Conservation (phyloP, 257 asterid species). For the Paraleonurus japonicus region DNA sequence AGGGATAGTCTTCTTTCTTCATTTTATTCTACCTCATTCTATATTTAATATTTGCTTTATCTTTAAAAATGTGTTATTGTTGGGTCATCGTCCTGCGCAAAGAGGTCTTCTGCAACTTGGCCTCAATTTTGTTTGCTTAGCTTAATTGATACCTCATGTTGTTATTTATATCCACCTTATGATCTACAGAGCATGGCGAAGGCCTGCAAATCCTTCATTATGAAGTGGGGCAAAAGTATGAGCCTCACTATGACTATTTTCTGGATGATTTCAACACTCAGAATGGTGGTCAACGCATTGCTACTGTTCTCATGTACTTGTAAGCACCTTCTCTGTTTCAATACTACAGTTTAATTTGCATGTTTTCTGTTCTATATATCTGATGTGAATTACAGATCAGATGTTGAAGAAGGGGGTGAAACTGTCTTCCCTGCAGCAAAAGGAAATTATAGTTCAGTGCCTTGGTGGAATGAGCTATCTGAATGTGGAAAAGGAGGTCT, state of each 20-base stretch:
- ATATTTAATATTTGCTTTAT: not conserved
- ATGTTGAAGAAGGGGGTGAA: constrained; percentile 99
- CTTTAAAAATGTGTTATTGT: not conserved
- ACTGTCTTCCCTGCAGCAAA: constrained; percentile 93
- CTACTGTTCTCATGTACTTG: constrained; percentile 95
- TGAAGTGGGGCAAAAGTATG: constrained; percentile 96
- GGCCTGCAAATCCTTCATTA: constrained; percentile 96
- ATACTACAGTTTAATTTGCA: not conserved
- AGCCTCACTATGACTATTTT: constrained; percentile 94
- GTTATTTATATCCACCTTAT: constrained; percentile 23
- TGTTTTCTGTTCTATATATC: constrained; percentile 8
- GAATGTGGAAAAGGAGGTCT: constrained; percentile 93
- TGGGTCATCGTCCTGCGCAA: not conserved
- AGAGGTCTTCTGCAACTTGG: not conserved
- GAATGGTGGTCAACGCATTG: constrained; percentile 97
- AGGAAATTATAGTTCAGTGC: constrained; percentile 78
- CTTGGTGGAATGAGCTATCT: constrained; percentile 96
- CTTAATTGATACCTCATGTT: not conserved
- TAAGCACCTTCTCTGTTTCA: constrained; percentile 45
- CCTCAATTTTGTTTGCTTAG: not conserved
- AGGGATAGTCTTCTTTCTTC: not conserved
- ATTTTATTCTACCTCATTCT: constrained; percentile 4
- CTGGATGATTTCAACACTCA: constrained; percentile 73
- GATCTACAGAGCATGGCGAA: constrained; percentile 81
- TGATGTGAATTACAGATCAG: constrained; percentile 63